phyloP scores from a whole-genome alignment of 1,284 basidiomycete species.

The Pyrrhoderma lamaoense region DNA sequence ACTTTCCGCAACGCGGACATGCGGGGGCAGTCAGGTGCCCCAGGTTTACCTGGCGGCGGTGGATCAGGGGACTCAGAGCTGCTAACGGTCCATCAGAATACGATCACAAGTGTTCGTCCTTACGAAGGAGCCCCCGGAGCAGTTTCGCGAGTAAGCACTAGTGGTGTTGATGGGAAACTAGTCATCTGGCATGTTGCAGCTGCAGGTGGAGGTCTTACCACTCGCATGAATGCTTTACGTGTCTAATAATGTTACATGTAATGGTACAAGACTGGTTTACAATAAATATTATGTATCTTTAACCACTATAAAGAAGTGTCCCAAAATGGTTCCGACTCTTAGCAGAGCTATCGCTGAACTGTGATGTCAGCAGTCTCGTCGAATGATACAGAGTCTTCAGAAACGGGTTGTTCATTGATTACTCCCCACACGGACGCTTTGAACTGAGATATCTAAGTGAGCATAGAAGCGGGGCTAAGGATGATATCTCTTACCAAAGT shows the following conservation, averaged over 20 bases:
- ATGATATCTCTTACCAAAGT: conserved; percentile 59
- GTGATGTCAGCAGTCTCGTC: conserved; percentile 25
- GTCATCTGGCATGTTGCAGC: conserved; percentile 83
- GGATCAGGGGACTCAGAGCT: conserved; percentile 61
- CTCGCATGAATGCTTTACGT: conserved; percentile 44
- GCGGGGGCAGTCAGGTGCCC: conserved; percentile 58
- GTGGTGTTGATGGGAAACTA: conserved; percentile 91
- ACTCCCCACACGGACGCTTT: conserved; percentile 94
- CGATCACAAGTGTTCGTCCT: conserved; percentile 85
- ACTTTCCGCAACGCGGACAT: conserved; percentile 92
- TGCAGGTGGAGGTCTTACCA: conserved; percentile 27
- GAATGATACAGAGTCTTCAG: conserved; percentile 31
- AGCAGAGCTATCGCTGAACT: conserved; percentile 28
- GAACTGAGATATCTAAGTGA: conserved; percentile 48
- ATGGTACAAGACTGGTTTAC: conserved; percentile 10
- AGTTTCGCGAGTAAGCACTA: conserved; percentile 79
- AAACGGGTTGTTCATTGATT: conserved; percentile 75
- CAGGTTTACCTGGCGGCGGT: conserved; percentile 32
- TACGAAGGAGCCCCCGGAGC: conserved; percentile 59
- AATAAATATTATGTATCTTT: conserved; percentile 4
- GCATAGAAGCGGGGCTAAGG: not conserved
- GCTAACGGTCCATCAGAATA: conserved; percentile 94
- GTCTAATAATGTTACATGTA: conserved; percentile 26
- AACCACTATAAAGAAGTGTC: no score
- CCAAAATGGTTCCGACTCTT: no score